Percentiles rank a stretch among this genome's conserved stretches.
Evolutionary conservation across 176 grass and related monocot genomes (phyloP).

Genomic region (Saccharum spontaneum): DNA sequence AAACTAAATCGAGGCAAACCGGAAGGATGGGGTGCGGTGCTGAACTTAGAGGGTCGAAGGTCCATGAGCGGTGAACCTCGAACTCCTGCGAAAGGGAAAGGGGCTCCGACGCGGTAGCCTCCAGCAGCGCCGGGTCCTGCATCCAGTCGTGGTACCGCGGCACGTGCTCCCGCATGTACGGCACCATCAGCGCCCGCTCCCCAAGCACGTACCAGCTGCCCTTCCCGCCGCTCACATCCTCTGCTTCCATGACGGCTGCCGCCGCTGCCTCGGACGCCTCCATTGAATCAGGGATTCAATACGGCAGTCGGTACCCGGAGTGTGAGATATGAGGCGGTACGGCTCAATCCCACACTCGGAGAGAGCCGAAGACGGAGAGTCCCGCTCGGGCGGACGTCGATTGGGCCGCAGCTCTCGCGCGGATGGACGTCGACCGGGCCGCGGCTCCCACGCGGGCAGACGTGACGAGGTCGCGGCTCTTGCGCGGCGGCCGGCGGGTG

Average conservation of each 20-base stretch:
- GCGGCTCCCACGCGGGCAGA: background rate
- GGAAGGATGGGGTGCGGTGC: background rate
- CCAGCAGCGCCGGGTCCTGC: conserved; percentile 72
- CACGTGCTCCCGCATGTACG: conserved; percentile 86
- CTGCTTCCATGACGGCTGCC: background rate
- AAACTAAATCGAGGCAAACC: conserved; percentile 7
- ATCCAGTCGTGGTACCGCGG: conserved; percentile 84
- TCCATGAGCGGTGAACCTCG: conserved; percentile 80
- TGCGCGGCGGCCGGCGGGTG: background rate
- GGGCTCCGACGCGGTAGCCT: conserved; percentile 84
- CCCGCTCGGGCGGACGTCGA: background rate
- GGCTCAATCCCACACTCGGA: too few species aligned
- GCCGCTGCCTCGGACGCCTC: conserved; percentile 15
- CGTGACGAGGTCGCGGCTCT: background rate
- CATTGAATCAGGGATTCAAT: background rate
- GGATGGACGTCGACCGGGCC: background rate
- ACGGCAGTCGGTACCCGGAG: background rate
- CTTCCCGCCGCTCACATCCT: background rate
- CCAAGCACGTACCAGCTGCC: conserved; percentile 46
- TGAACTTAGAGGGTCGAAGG: conserved; percentile 44
- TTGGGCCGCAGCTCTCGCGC: too few species aligned
- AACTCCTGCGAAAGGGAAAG: conserved; percentile 75
- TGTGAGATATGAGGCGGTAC: background rate
- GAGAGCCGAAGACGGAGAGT: too few species aligned
- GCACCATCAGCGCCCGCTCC: conserved; percentile 55